These are phyloP conservation scores for Nepenthes gracilis DNA, from an alignment of 148 eudicot species.

Conservation along the genomic window DNA sequence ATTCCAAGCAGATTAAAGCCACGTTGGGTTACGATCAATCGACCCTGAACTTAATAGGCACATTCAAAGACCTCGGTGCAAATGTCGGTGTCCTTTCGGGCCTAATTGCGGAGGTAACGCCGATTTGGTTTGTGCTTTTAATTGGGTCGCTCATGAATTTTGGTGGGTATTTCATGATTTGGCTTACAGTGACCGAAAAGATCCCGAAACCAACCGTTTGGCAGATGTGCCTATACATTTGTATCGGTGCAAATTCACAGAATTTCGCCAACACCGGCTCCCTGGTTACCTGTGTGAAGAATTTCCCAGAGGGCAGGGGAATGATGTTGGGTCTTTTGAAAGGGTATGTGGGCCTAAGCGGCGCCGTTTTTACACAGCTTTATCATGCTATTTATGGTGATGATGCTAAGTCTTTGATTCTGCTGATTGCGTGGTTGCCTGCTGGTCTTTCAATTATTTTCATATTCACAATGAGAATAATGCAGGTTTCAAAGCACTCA, in stretches of 20 bases:
- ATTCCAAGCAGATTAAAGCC: conserved; percentile 37
- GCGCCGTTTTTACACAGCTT: conserved; percentile 27
- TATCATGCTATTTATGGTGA: conserved; percentile 23
- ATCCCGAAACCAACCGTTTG: conserved; percentile 25
- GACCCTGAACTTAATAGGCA: conserved; percentile 35
- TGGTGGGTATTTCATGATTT: conserved; percentile 42
- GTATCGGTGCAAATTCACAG: conserved; percentile 32
- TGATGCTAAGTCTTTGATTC: conserved; percentile 17
- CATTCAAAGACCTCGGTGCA: conserved; percentile 44
- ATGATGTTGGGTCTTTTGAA: conserved; percentile 23
- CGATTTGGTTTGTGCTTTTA: conserved; percentile 32
- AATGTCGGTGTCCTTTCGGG: conserved; percentile 47
- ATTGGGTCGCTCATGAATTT: conserved; percentile 35
- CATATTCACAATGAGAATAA: conserved; percentile 8
- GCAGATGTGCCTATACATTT: conserved; percentile 36
- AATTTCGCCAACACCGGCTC: conserved; percentile 30
- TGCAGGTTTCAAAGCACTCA: conserved; percentile 11
- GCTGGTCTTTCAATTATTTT: conserved; percentile 19
- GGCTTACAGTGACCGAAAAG: conserved; percentile 25
- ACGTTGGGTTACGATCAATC: conserved; percentile 40
- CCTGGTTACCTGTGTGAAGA: conserved; percentile 24
- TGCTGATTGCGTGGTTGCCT: conserved; percentile 28
- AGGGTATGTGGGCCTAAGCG: conserved; percentile 26
- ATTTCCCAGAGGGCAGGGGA: conserved; percentile 27
- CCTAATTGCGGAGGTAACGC: conserved; percentile 35